phyloP scores from a whole-genome alignment of 345 rosid species.

The Aquilaria sinensis region DNA sequence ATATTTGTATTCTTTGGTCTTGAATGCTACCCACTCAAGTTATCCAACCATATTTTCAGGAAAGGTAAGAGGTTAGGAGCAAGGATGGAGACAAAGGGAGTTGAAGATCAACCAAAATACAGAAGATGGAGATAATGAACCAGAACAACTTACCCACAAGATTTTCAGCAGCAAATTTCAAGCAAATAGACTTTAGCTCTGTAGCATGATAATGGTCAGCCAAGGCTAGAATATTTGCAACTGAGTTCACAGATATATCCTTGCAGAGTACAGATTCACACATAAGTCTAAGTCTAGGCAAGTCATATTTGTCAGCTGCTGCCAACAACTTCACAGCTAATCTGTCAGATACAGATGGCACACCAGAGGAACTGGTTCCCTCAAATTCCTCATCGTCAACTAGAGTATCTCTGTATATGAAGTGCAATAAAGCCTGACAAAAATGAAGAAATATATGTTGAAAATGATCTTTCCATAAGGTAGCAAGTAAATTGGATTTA shows the following conservation, averaged over 20 bases:
- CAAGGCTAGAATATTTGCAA: constrained; percentile 67
- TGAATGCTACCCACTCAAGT: too few relatives aligned
- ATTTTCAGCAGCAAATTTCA: constrained; percentile 91
- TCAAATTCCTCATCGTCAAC: constrained; percentile 59
- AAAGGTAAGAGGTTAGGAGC: too few relatives aligned
- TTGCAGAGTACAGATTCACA: constrained; percentile 91
- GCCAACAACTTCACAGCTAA: constrained; percentile 71
- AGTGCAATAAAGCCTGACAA: constrained; percentile 75
- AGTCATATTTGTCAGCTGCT: constrained; percentile 76
- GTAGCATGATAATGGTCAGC: constrained; percentile 73
- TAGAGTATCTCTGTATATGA: constrained; percentile 68
- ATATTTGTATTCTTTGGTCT: too few relatives aligned
- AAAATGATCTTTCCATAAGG: constrained; percentile 9
- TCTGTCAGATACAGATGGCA: constrained; percentile 44
- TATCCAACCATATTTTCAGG: too few relatives aligned
- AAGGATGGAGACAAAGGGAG: too few relatives aligned
- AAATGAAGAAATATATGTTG: constrained; percentile 15
- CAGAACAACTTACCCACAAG: constrained; percentile 52
- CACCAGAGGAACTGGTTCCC: constrained; percentile 42
- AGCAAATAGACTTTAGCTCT: constrained; percentile 74
- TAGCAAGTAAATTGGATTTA: background rate
- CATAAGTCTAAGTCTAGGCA: constrained; percentile 77
- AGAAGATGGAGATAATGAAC: background rate
- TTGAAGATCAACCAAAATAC: too few relatives aligned
- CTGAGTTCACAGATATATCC: constrained; percentile 68